Conservation (phyloP, 1,139 yeast species). For the Pneumocystis murina region DNA sequence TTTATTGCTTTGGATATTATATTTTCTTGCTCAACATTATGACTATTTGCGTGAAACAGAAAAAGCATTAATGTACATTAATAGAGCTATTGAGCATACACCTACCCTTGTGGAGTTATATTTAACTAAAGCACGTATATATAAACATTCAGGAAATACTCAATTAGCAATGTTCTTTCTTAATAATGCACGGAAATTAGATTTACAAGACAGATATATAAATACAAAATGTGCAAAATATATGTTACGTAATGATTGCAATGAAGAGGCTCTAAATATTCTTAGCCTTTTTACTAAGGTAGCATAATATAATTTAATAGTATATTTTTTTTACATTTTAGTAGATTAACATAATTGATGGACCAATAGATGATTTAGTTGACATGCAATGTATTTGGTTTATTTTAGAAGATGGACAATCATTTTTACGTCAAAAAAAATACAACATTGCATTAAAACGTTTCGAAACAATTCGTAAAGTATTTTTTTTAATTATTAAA, state of each 20-base stretch:
- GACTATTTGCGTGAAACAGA: constrained; percentile 35
- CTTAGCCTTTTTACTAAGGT: constrained; percentile 65
- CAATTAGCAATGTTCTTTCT: constrained; percentile 48
- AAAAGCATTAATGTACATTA: constrained; percentile 42
- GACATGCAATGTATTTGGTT: constrained; percentile 90
- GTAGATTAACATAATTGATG: constrained; percentile 49
- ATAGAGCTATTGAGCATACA: constrained; percentile 53
- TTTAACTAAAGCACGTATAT: constrained; percentile 63
- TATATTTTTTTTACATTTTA: not conserved
- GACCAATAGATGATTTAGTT: constrained; percentile 78
- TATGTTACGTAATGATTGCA: constrained; percentile 58
- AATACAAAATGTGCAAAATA: constrained; percentile 82
- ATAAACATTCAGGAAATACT: constrained; percentile 53
- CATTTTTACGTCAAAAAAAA: constrained; percentile 42
- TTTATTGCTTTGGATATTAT: constrained; percentile 56
- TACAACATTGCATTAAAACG: constrained; percentile 68
- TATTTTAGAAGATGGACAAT: constrained; percentile 53
- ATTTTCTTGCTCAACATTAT: constrained; percentile 70
- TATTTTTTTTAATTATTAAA: not conserved
- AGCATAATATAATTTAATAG: not conserved
- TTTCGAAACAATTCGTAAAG: constrained; percentile 45
- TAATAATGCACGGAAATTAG: constrained; percentile 59
- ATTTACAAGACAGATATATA: constrained; percentile 79
- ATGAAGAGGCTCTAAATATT: constrained; percentile 59
- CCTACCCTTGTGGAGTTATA: constrained; percentile 65